Evolutionary conservation across 768 basidiomycete genomes (phyloP).

Genomic region (Amanita phalloides): DNA sequence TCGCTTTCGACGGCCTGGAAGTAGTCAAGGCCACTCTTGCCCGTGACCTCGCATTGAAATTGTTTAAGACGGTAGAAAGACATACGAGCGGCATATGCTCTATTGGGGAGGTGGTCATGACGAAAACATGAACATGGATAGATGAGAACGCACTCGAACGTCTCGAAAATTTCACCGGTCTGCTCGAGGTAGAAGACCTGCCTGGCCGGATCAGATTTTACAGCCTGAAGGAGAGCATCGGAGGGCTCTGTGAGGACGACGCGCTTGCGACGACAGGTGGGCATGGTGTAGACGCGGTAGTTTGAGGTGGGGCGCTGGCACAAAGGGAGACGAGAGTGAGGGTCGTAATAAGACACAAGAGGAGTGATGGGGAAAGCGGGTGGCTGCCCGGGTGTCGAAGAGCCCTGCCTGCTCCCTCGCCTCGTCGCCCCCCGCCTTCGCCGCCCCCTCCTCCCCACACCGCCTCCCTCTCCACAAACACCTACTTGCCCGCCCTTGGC

Average conservation of each 20-base stretch:
- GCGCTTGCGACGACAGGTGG: constrained; percentile 83
- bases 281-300: constrained; percentile 38
- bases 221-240: constrained; percentile 53
- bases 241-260: constrained; percentile 82
- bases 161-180: constrained; percentile 96
- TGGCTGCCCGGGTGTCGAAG: constrained; percentile 47
- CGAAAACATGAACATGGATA: constrained; percentile 11
- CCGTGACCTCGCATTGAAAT: constrained; percentile 96
- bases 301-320: constrained; percentile 8
- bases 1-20: constrained; percentile 92
- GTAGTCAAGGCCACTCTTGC: constrained; percentile 89
- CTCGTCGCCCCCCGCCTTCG: constrained; percentile 1
- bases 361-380: constrained; percentile 40
- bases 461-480: constrained; percentile 1
- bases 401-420: constrained; percentile 1
- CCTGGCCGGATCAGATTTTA: constrained; percentile 51
- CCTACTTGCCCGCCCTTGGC: background rate
- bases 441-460: constrained; percentile 2
- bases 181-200: constrained; percentile 88
- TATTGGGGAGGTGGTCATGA: constrained; percentile 14
- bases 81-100: constrained; percentile 83
- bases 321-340: constrained; percentile 10
- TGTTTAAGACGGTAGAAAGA: constrained; percentile 90
- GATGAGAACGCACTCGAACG: constrained; percentile 72
- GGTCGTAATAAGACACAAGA: constrained; percentile 31